Base-by-base conservation (phyloP, 1,284 basidiomycete species). In the Papiliotrema terrestris region DNA sequence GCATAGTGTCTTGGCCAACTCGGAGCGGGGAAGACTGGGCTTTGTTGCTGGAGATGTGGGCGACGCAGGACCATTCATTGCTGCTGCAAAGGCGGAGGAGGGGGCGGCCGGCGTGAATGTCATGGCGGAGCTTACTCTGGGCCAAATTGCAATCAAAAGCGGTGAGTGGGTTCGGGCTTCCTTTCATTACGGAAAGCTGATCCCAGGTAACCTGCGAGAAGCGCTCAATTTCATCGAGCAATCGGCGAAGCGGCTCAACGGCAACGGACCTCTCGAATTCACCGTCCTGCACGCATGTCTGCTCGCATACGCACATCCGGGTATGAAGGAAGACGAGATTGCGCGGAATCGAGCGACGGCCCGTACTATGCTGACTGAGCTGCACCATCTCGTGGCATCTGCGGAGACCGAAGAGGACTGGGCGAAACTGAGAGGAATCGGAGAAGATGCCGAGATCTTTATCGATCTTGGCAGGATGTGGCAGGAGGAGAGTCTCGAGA, bases 251-350 rank as follows among this genome's bases (percentile, higher is more conserved):
- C 67, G 72, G 17, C 58, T 75, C 25, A 69, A 68, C 19, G 69
- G 72, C 44, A 70, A 72, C 53, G 74, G 72, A 3, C 76, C 77
- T 15, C 71, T 88, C 11, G 91, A 95, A 78, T 91, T 90, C 2
- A 86, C 84, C 13, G 86, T 88, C n/a, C 86, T 93, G 74, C 84
- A 96, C 43, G 92, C 92, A 2, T 89, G 90, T 1, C 82, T 97
- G 8, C 84, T 90, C 39, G 85, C 88, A 0, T 84, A 85, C 67
- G 84, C 87, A 8, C 84, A 88, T 49, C 85, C 86, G 0, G 90
- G 88, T 52, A 82, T 92, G 45, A 87, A 87, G 0, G 82, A 81
- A 46, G 80, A 85, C 8, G 91, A 94, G 58, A 76, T 86, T 45
- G 79, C 82, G 1, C 81, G 84, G 52, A 92, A 95, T 66, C 85